Percentiles rank a stretch among this genome's conserved stretches.
phyloP scores from a whole-genome alignment of 2,329 filamentous ascomycete genomes.

The Colletotrichum sp. region DNA sequence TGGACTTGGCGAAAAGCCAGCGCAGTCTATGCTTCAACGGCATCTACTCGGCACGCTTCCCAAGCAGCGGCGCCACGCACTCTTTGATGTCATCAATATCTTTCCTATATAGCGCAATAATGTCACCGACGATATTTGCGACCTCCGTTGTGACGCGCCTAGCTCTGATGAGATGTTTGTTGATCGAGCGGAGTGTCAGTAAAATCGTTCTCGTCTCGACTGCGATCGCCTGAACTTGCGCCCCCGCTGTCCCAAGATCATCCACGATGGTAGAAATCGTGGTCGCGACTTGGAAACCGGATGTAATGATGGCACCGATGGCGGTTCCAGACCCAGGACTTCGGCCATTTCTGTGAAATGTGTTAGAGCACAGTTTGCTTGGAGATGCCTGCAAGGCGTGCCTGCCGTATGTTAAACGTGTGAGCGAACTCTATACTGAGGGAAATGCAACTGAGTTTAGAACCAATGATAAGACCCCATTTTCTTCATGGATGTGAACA shows the following conservation, averaged over 20 bases:
- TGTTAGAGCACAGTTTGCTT: neutral
- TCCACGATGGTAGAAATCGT: neutral
- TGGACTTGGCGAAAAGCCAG: neutral
- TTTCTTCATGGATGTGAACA: rapidly evolving
- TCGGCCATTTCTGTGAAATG: neutral
- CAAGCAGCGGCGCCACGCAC: neutral
- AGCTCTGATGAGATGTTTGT: rapidly evolving
- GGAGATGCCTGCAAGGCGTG: neutral
- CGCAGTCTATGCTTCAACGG: neutral
- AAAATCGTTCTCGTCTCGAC: neutral
- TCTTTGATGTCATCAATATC: neutral
- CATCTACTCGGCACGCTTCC: neutral
- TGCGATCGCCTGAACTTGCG: neutral
- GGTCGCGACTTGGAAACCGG: neutral
- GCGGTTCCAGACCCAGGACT: neutral
- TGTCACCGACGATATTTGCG: rapidly evolving
- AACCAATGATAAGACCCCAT: neutral
- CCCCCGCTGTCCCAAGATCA: neutral
- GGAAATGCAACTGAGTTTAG: neutral
- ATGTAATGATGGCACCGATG: neutral
- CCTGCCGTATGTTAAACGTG: neutral
- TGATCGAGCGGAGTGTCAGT: neutral
- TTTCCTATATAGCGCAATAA: neutral
- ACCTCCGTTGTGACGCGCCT: neutral
- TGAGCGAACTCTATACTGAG: neutral